Evolutionary conservation across 441 rosid species (phyloP).

Genomic region (Aleurites moluccanus): DNA sequence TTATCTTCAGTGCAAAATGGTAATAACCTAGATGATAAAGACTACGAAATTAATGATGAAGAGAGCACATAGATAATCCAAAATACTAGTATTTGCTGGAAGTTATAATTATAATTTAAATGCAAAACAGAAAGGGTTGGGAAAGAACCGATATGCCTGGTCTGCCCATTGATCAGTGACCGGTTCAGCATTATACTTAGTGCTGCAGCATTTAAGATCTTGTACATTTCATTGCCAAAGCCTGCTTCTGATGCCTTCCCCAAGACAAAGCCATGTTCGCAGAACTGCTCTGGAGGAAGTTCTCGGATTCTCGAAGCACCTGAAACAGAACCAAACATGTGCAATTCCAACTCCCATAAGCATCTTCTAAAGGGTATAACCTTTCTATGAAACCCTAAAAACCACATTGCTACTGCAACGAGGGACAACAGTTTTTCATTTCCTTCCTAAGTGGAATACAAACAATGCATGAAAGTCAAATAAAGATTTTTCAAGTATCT

Average conservation of each 20-base stretch:
- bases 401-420: background rate
- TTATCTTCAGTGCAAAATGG: background rate
- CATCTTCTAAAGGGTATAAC: background rate
- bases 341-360: background rate
- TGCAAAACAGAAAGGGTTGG: constrained; percentile 56
- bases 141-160: constrained; percentile 99
- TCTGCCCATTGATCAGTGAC: constrained; percentile 93
- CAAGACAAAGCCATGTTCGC: constrained; percentile 73
- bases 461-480: background rate
- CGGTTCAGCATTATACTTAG: constrained; percentile 87
- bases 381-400: background rate
- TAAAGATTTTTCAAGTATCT: background rate
- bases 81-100: background rate
- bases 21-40: background rate
- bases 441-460: background rate
- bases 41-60: background rate
- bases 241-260: constrained; percentile 98
- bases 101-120: background rate
- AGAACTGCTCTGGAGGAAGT: constrained; percentile 77
- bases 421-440: background rate
- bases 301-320: constrained; percentile 67
- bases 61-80: background rate
- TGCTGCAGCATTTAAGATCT: constrained; percentile 84
- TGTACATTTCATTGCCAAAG: constrained; percentile 96
- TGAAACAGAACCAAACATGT: constrained; percentile 28